Evolutionary conservation across 1,284 basidiomycete genomes (phyloP), one percentile per base, ranked within the genome.

Genomic region (Waitea zeae): DNA sequence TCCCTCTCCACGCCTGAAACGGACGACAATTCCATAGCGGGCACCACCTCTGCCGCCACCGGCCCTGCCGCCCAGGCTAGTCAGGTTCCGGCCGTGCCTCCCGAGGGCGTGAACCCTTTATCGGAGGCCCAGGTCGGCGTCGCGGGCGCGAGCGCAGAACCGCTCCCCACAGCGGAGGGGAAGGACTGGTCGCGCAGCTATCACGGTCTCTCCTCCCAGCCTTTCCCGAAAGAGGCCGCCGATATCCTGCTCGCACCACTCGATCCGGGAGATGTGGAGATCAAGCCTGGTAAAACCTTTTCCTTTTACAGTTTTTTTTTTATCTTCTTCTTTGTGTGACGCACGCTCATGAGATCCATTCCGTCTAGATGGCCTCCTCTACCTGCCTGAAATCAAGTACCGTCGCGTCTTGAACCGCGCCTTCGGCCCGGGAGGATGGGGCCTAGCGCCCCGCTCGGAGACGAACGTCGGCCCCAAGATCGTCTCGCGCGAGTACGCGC

Each of bases 321-420:
- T n/a, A n/a, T n/a, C n/a, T n/a, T n/a, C n/a, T n/a, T 31, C 6
- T 15, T 14, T 33, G 33, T 26, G 18, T 37, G 12, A 36, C 15
- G 7, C 31, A 30, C 26, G n/a, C n/a, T n/a, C n/a, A n/a, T n/a
- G n/a, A n/a, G n/a, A n/a, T n/a, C 27, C 4, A 20, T 18, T 36
- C 22, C 29, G 24, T 36, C 20, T 46, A 89, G 93, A 97, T 46
- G 93, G 93, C 2, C 64, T 98, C 20, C 61, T 97, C 19, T 98
- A 96, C 57, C 73, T 98, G 7, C 93, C 93, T 17, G 93, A 97
- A 54, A 98, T 97, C 52, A 95, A 97, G 54, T 98, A 97, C 51
- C 71, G 93, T n/a, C 72, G 93, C 12, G 80, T 90, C 26, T 58
- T 97, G 31, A 97, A 97, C 63, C 74, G 67, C 42, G 89, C 93